Evolutionary conservation across 148 eudicot genomes (phyloP).

Genomic region (Dianthus caryophyllus): DNA sequence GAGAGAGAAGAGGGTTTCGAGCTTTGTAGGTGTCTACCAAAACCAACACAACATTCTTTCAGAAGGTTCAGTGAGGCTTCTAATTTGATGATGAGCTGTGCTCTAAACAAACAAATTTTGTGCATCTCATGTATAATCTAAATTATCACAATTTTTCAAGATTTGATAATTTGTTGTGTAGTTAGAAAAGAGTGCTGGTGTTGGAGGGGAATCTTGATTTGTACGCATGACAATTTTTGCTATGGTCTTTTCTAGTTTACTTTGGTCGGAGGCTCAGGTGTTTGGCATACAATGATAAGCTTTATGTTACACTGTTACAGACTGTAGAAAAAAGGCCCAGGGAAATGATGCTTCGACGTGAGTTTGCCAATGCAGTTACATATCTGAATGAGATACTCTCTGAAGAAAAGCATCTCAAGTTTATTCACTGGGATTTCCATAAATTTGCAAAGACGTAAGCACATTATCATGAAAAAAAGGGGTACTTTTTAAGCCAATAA

Average conservation of each 20-base stretch:
- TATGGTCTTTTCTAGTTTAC: not conserved
- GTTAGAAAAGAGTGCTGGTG: not conserved
- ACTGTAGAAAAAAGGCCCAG: constrained; percentile 96
- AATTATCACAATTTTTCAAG: not conserved
- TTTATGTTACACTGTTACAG: constrained; percentile 51
- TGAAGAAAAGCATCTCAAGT: constrained; percentile 70
- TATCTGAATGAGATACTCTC: constrained; percentile 82
- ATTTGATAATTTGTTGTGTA: not conserved
- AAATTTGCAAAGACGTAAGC: constrained; percentile 93
- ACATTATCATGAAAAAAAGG: constrained; percentile 14
- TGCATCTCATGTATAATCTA: not conserved
- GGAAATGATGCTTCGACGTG: constrained; percentile 97
- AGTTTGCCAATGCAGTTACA: constrained; percentile 90
- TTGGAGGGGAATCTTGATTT: not conserved
- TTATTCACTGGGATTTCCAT: constrained; percentile 97
- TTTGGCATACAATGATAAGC: not conserved
- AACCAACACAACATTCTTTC: not conserved
- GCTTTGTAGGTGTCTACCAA: not conserved
- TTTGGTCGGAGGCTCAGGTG: not conserved
- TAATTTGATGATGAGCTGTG: not conserved
- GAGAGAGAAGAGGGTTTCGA: not conserved
- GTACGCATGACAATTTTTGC: not conserved
- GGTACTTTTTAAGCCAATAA: not conserved
- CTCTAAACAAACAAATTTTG: not conserved
- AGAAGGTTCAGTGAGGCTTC: not conserved